Percentiles rank a stretch among this genome's conserved stretches.
Conservation (phyloP, 2,329 filamentous ascomycete genomes). For the Ceratocystis destructans region DNA sequence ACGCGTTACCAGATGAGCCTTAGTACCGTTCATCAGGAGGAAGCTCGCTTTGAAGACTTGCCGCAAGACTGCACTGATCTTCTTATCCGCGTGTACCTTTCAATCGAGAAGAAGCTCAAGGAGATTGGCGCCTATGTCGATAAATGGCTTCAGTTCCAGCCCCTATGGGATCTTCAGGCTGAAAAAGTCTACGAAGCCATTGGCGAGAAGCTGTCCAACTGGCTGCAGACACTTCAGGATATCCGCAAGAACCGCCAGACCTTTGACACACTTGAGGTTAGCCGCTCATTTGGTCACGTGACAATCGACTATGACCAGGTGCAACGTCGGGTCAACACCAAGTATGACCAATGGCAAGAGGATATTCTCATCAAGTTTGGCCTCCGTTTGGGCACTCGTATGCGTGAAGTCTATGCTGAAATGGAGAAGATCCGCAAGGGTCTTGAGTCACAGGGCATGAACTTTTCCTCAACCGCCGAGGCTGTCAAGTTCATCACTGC, state of each 20-base stretch:
- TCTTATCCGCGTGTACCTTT: slow-evolving; percentile 65
- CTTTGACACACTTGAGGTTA: slow-evolving; percentile 93
- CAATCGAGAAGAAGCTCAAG: slow-evolving; percentile 68
- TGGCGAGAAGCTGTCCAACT: slow-evolving; percentile 79
- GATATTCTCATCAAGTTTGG: slow-evolving; percentile 94
- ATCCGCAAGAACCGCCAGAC: slow-evolving; percentile 90
- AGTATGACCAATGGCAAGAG: slow-evolving; percentile 99
- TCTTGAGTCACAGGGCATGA: slow-evolving; percentile 80
- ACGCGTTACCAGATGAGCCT: slow-evolving; percentile 86
- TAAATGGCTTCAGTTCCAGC: slow-evolving; percentile 98
- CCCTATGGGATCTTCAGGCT: slow-evolving; percentile 91
- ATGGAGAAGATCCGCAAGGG: slow-evolving; percentile 83
- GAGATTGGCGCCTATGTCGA: slow-evolving; percentile 79
- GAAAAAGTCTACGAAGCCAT: slow-evolving; percentile 89
- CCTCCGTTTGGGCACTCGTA: slow-evolving; percentile 69
- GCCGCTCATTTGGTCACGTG: slow-evolving; percentile 81
- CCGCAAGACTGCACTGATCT: slow-evolving; percentile 70
- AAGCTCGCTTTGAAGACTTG: slow-evolving; percentile 68
- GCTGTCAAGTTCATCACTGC: slow-evolving; percentile 98
- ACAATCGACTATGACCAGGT: slow-evolving; percentile 97
- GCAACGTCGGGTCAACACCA: slow-evolving; percentile 95
- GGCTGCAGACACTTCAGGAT: slow-evolving; percentile 92
- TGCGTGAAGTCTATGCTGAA: slow-evolving; percentile 84
- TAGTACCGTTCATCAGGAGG: slow-evolving; percentile 49
- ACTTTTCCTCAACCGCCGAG: slow-evolving; percentile 89